Percentiles rank a stretch among this genome's conserved stretches.
phyloP scores from a whole-genome alignment of 169 alveolate species.

The Plasmodium knowlesi region DNA sequence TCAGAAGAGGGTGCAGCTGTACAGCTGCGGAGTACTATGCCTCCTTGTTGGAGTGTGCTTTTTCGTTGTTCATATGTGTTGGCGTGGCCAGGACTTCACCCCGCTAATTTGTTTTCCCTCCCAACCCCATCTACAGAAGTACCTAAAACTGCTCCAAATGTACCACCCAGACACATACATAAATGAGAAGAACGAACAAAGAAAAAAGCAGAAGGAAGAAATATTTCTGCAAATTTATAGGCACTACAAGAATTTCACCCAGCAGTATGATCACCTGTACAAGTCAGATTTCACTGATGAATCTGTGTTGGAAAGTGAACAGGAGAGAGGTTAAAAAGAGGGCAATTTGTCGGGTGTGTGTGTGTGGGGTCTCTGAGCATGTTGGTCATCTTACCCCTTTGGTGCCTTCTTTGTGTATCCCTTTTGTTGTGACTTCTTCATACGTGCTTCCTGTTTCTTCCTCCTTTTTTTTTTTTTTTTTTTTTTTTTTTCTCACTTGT shows the following conservation, averaged over 20 bases:
- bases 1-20: not conserved
- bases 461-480: not conserved
- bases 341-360: not conserved
- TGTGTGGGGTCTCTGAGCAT: not conserved
- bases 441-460: not conserved
- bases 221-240: conserved; percentile 23
- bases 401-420: not conserved
- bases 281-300: conserved; percentile 30
- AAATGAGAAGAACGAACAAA: conserved; percentile 41
- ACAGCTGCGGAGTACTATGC: not conserved
- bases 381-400: not conserved
- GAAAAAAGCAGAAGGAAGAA: conserved; percentile 56
- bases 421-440: not conserved
- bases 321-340: conserved; percentile 17
- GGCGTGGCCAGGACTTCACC: not conserved
- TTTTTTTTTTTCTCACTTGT: not conserved
- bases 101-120: not conserved
- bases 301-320: conserved; percentile 32
- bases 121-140: conserved; percentile 13
- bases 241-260: conserved; percentile 14
- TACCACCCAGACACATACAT: conserved; percentile 49
- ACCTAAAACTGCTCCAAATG: conserved; percentile 18
- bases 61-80: not conserved
- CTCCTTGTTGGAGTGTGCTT: not conserved
- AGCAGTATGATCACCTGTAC: conserved; percentile 13